Percentiles rank a stretch among this genome's conserved stretches.
Conservation (phyloP, 257 asterid species). For the Solanum arcanum region DNA sequence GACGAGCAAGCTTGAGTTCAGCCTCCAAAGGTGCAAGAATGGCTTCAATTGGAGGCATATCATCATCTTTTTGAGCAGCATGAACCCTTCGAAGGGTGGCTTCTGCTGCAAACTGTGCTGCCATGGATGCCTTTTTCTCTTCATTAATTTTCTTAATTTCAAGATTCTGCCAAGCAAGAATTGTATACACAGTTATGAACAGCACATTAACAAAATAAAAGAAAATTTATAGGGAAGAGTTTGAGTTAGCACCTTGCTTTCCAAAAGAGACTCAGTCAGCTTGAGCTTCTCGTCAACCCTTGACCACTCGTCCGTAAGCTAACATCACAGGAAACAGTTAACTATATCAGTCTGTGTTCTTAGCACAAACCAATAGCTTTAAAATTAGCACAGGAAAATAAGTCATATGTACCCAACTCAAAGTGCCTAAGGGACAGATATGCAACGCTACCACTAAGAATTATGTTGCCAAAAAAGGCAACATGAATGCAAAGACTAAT, state of each 20-base stretch:
- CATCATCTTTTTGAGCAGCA: constrained; percentile 94
- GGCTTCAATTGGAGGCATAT: constrained; percentile 99
- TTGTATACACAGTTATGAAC: not conserved
- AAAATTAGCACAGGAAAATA: not conserved
- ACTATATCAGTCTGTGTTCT: not conserved
- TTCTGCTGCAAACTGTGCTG: constrained; percentile 99
- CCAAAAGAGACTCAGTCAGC: constrained; percentile 71
- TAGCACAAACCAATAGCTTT: not conserved
- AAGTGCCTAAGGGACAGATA: not conserved
- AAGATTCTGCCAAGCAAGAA: constrained; percentile 54
- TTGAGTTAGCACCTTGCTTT: constrained; percentile 64
- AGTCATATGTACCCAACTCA: not conserved
- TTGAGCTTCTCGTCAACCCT: constrained; percentile 87
- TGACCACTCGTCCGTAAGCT: constrained; percentile 81
- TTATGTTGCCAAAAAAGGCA: not conserved
- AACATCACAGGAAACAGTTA: not conserved
- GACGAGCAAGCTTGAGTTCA: constrained; percentile 92
- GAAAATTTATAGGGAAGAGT: not conserved
- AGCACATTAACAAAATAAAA: not conserved
- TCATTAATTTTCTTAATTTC: constrained; percentile 92
- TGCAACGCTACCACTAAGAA: not conserved
- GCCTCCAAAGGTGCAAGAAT: constrained; percentile 96
- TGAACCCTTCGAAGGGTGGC: constrained; percentile 98
- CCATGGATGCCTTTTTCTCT: constrained; percentile 96
- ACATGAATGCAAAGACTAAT: not conserved